Conservation (phyloP, 2,329 filamentous ascomycete species). For the Raffaelea deltoideospora region DNA sequence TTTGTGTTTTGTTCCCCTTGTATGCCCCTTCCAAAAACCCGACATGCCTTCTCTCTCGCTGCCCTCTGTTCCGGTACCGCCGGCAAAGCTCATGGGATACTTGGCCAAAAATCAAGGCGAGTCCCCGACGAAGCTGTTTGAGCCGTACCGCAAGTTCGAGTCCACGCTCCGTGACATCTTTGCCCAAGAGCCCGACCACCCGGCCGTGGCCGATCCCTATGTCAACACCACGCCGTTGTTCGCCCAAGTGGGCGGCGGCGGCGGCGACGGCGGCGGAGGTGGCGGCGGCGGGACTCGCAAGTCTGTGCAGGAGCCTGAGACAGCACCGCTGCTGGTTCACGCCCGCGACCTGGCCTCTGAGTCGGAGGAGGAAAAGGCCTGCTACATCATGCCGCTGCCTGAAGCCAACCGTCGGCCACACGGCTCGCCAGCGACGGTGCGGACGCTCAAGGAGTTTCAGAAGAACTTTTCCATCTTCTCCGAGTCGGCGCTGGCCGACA, state of each 20-base stretch:
- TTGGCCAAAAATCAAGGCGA: constrained; percentile 37
- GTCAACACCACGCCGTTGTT: constrained; percentile 56
- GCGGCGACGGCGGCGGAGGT: too few relatives aligned
- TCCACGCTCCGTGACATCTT: constrained; percentile 50
- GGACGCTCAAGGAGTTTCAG: constrained; percentile 53
- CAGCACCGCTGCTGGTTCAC: constrained; percentile 35
- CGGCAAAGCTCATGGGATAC: constrained; percentile 31
- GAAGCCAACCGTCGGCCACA: constrained; percentile 43
- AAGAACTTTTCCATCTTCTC: constrained; percentile 59
- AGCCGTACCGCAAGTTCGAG: constrained; percentile 55
- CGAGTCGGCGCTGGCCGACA: constrained; percentile 57
- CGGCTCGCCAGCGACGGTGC: constrained; percentile 53
- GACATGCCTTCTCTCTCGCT: constrained; percentile 23
- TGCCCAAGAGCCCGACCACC: constrained; percentile 50
- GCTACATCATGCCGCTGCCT: constrained; percentile 55
- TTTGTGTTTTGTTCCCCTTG: too few relatives aligned
- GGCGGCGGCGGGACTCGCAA: too few relatives aligned
- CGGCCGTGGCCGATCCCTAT: constrained; percentile 36
- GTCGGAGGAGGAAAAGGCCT: constrained; percentile 41
- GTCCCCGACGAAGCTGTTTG: constrained; percentile 41
- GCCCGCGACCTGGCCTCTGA: constrained; percentile 45
- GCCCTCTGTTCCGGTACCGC: constrained; percentile 30
- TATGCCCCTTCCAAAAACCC: not conserved
- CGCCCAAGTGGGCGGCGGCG: too few relatives aligned
- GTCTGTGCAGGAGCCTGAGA: constrained; percentile 29